Base-by-base conservation (phyloP, 345 rosid species). In the Erucastrum elatum region DNA sequence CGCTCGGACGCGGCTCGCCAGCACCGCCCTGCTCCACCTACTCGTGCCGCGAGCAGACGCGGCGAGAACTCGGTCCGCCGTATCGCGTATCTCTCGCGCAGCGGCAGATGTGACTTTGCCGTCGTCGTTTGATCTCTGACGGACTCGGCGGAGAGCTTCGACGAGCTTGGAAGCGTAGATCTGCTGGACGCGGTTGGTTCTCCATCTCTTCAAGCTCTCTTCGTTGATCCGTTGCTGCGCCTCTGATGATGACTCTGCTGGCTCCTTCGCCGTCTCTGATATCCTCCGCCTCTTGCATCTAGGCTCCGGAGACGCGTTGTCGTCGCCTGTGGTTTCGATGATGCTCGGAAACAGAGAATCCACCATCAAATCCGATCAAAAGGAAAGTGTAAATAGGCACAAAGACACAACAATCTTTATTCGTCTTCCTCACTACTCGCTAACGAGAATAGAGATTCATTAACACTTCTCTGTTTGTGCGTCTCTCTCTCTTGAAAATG, bases 1-100 rank as follows among this genome's bases (percentile, higher is more conserved):
- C 77, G 77, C 66, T 70, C 76, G 72, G 30, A 74, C 60, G 33
- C 92, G 85, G 33, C 55, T 85, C 65, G 88, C 82, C 30, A 90
- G 86, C 39, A 90, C 84, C 76, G 94, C 90, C 25, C 97, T 90
- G 84, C 97, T 85, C 92, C 94, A 90, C 72, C 88, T 83, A 6
- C 86, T 87, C 59, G 82, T 64, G 6, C 90, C 91, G 35, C 77
- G 85, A 37, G 93, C 98, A 1, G 96, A 75, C 27, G 80, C 86
- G 49, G 97, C 92, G 5, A 92, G 80, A 74, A 86, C 88, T 17
- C 87, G 82, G 77, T 90, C 84, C 0, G 96, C 96, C 15, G 90
- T 78, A 29, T 84, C 86, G 1, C 88, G 84, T 49, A 92, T 85
- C 51, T 81, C 85, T 30, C 82, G 66, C 16, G 76, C 74, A 60